Evolutionary conservation across 495 filamentous ascomycete species (phyloP).

Genomic region (Penicillium pancosmium): DNA sequence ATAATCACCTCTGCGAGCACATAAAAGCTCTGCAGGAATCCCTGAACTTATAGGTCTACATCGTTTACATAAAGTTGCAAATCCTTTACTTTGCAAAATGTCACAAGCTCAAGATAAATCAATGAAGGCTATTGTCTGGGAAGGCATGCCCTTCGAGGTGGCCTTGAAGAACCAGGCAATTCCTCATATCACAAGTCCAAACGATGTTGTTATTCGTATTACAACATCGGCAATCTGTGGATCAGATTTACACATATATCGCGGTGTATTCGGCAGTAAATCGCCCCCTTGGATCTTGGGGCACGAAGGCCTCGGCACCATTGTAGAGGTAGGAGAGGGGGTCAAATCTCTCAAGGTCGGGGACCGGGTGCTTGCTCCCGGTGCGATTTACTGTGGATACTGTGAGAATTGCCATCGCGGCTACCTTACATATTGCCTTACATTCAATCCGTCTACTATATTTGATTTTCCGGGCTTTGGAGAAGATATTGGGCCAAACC

Average conservation of each 20-base stretch:
- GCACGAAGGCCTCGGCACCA: conserved; percentile 8
- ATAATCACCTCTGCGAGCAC: background rate
- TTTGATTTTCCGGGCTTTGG: conserved; percentile 10
- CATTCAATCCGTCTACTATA: conserved; percentile 7
- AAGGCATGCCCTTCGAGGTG: conserved; percentile 24
- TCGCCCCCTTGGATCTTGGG: conserved; percentile 8
- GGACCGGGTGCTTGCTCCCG: conserved; percentile 10
- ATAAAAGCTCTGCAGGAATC: background rate
- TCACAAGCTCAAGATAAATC: background rate
- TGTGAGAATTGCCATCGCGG: conserved; percentile 1
- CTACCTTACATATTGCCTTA: background rate
- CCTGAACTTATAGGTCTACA: background rate
- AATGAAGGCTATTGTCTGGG: conserved; percentile 29
- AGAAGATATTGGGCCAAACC: conserved; percentile 5
- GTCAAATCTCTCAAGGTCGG: conserved; percentile 10
- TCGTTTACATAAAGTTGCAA: background rate
- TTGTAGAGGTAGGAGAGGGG: background rate
- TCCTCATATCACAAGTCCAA: conserved; percentile 16
- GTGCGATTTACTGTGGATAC: background rate
- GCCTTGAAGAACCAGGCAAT: conserved; percentile 27
- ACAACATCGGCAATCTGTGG: conserved; percentile 14
- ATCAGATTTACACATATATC: conserved; percentile 13
- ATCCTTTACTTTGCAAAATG: background rate
- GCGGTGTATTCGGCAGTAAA: conserved; percentile 3
- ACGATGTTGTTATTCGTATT: conserved; percentile 12